These are phyloP conservation scores for Neoboletus magnificus DNA, from an alignment of 768 basidiomycete species.

Conservation along the genomic window DNA sequence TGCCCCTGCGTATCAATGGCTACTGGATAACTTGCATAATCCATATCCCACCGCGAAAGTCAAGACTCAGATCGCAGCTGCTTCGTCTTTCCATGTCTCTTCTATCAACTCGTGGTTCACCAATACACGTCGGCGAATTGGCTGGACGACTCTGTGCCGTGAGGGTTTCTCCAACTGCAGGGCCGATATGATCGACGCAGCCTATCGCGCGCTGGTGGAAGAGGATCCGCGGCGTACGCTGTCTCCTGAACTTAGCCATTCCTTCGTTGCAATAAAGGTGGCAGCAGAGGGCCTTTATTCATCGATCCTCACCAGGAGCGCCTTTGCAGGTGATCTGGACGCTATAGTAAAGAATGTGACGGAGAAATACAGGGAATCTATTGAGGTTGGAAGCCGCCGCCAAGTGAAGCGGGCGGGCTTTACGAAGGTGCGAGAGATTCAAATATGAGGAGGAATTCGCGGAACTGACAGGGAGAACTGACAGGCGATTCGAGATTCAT, in stretches of 20 bases:
- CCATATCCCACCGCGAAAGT: slow-evolving; percentile 44
- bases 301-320: slow-evolving; percentile 25
- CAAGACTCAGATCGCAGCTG: slow-evolving; percentile 24
- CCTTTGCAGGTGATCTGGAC: slow-evolving; percentile 29
- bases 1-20: slow-evolving; percentile 37
- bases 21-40: slow-evolving; percentile 45
- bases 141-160: slow-evolving; percentile 46
- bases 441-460: not conserved
- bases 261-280: slow-evolving; percentile 32
- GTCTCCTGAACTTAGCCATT: slow-evolving; percentile 12
- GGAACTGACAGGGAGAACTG: not conserved
- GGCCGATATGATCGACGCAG: slow-evolving; percentile 28
- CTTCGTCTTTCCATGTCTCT: slow-evolving; percentile 17
- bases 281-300: slow-evolving; percentile 32
- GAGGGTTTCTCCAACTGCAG: slow-evolving; percentile 24
- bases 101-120: slow-evolving; percentile 48
- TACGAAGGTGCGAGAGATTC: slow-evolving; percentile 1
- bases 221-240: slow-evolving; percentile 14
- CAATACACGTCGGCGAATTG: slow-evolving; percentile 47
- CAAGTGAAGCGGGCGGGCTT: not conserved
- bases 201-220: slow-evolving; percentile 27
- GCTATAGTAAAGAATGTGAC: slow-evolving; percentile 29
- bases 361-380: not conserved
- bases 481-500: slow-evolving; percentile 1
- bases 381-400: too few relatives aligned